These are phyloP conservation scores for Aspergillus ochraceus DNA, from an alignment of 2,329 filamentous ascomycete species.

Conservation along the genomic window DNA sequence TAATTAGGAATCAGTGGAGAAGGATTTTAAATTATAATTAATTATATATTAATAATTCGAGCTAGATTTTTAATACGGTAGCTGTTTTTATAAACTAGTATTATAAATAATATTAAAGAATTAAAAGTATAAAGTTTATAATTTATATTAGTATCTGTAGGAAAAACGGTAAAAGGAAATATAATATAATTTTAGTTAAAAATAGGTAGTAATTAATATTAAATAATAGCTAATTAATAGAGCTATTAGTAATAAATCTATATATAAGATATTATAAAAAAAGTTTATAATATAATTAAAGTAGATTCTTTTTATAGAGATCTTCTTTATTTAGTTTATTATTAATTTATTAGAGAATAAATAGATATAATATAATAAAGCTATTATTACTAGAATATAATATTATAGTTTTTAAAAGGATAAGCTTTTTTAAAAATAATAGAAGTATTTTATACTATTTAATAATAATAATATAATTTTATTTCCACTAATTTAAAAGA, in stretches of 20 bases:
- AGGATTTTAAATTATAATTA: conserved; percentile 17
- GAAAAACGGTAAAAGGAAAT: conserved; percentile 12
- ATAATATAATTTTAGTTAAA: conserved; percentile 11
- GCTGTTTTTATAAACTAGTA: conserved; percentile 4
- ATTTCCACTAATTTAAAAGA: neutral
- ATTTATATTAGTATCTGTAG: conserved; percentile 10
- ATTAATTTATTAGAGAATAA: conserved; percentile 23
- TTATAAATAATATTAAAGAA: conserved; percentile 11
- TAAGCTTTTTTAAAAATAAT: neutral
- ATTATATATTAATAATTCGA: conserved; percentile 9
- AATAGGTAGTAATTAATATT: conserved; percentile 21
- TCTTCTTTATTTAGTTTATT: conserved; percentile 21
- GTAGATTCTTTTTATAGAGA: conserved; percentile 24
- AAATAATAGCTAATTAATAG: conserved; percentile 11
- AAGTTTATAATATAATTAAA: conserved; percentile 18
- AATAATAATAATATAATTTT: neutral
- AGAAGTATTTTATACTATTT: neutral
- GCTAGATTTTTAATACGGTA: conserved; percentile 7
- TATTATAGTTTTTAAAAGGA: conserved; percentile 23
- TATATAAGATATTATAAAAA: conserved; percentile 8
- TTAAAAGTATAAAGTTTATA: conserved; percentile 13
- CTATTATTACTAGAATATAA: conserved; percentile 15
- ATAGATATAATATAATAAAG: conserved; percentile 19
- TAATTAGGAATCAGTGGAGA: conserved; percentile 15
- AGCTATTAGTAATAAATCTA: conserved; percentile 9